Evolutionary conservation across 352 stramenopile species (phyloP).

Genomic region (Globisporangium uncinulatum): DNA sequence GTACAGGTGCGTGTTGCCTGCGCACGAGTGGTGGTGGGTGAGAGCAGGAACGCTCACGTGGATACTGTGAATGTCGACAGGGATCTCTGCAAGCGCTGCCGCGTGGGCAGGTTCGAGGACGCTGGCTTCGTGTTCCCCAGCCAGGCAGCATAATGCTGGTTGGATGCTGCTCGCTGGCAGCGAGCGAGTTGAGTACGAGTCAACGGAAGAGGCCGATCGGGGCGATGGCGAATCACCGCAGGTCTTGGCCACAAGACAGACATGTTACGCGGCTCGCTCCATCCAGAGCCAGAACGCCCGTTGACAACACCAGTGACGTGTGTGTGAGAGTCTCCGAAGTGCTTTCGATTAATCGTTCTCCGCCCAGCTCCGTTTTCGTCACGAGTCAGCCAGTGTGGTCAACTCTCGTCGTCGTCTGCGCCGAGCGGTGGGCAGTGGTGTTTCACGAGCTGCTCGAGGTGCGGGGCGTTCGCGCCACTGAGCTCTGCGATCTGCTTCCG

Average conservation of each 20-base stretch:
- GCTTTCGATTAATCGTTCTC: neutral
- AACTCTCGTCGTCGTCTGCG: conserved; percentile 50
- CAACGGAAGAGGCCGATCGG: neutral
- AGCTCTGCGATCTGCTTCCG: conserved; percentile 55
- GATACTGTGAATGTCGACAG: conserved; percentile 19
- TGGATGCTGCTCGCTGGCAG: neutral
- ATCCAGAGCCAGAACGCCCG: neutral
- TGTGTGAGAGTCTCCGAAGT: neutral
- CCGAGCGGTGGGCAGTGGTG: conserved; percentile 48
- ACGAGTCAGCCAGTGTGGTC: neutral
- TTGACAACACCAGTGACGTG: neutral
- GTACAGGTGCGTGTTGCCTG: conserved; percentile 30
- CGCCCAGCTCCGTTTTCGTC: neutral
- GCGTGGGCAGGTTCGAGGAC: conserved; percentile 49
- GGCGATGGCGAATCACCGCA: neutral
- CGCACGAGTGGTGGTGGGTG: neutral
- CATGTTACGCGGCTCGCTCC: neutral
- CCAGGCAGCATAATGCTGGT: conserved; percentile 6
- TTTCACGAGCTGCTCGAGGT: conserved; percentile 56
- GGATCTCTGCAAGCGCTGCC: conserved; percentile 59
- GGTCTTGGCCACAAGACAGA: neutral
- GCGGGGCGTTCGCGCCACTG: conserved; percentile 48
- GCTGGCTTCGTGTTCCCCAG: conserved; percentile 45
- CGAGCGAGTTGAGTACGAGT: neutral
- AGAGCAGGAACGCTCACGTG: neutral